Base-by-base conservation (phyloP, 345 rosid species). In the Eucalyptus caleyi region DNA sequence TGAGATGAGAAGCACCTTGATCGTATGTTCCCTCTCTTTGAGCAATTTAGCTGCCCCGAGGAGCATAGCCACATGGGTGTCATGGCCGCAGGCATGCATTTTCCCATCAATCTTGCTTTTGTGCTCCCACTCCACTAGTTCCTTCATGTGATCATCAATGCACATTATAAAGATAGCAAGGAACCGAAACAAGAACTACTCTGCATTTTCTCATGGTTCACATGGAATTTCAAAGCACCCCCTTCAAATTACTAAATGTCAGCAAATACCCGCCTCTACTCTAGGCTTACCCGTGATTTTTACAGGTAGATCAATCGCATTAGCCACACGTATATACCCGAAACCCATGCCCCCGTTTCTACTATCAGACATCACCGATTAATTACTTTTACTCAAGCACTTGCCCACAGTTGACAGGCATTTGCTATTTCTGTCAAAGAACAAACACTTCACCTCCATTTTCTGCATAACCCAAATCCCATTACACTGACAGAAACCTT, bases 31-130 rank as follows among this genome's bases (percentile, higher is more conserved):
- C 40, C 89, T 94, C 26, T 88, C 88, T 23, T 93, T 94, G 77
- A 96, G 96, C 89, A 95, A 92, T 89, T 94, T 96, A 86, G 99
- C 97, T 27, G 99, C 98, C 44, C 96, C 99, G 65, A 96, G 96
- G 51, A 96, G 93, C 96, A 95, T 95, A 72, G 98, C 94, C 10
- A 95, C 96, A 87, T 95, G 97, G 91, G 95, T 89, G 89, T 95
- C 97, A 88, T 95, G 97, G 83, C 96, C 97, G 91, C 97, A 95
- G 40, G 97, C 97, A 87, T 96, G 98, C 97, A 95, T 95, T 93
- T 93, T 95, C 16, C 98, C 96, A 54, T 94, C 90, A 5, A 93
- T 90, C 93, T 93, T 94, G 93, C 97, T 95, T 93, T 94, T 95
- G 89, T 91, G 91, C 89, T 94, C 94, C 97, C 96, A 96, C 60